phyloP scores from a whole-genome alignment of 2,329 filamentous ascomycete genomes.

The Lasiodiplodia citricola region DNA sequence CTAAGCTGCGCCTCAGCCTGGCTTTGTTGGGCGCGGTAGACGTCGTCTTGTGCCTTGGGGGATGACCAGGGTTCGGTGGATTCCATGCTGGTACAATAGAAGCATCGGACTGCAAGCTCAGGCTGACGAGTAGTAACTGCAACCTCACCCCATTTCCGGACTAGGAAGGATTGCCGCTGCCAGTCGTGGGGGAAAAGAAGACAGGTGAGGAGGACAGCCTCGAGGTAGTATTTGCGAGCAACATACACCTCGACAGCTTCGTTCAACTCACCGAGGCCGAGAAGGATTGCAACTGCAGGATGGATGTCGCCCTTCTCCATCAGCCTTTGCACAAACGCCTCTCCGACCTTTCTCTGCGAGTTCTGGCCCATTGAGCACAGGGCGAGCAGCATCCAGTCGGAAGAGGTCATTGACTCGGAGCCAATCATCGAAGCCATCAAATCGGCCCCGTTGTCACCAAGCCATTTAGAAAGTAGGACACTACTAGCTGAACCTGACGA shows the following conservation, averaged over 20 bases:
- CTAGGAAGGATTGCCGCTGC: slow-evolving; percentile 85
- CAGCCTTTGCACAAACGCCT: slow-evolving; percentile 87
- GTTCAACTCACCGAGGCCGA: slow-evolving; percentile 89
- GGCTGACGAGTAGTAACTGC: slow-evolving; percentile 86
- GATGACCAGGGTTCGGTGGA: slow-evolving; percentile 87
- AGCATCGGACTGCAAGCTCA: slow-evolving; percentile 89
- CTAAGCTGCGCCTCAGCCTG: slow-evolving; percentile 63
- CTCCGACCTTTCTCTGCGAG: slow-evolving; percentile 87
- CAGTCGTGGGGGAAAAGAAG: slow-evolving; percentile 83
- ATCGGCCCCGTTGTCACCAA: slow-evolving; percentile 83
- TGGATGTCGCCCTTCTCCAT: slow-evolving; percentile 90
- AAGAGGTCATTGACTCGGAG: slow-evolving; percentile 85
- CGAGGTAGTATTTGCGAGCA: slow-evolving; percentile 88
- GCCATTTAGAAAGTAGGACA: slow-evolving; percentile 89
- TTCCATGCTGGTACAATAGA: slow-evolving; percentile 87
- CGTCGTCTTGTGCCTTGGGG: slow-evolving; percentile 72
- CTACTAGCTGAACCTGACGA: slow-evolving; percentile 74
- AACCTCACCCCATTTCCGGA: slow-evolving; percentile 94
- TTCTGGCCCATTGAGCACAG: slow-evolving; percentile 79
- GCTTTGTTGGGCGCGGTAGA: slow-evolving; percentile 60
- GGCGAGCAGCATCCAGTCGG: slow-evolving; percentile 96
- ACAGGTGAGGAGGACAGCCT: slow-evolving; percentile 87
- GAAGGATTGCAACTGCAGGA: slow-evolving; percentile 87
- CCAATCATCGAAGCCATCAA: slow-evolving; percentile 76
- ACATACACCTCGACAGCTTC: slow-evolving; percentile 97